These are phyloP conservation scores for Neurospora hispaniola DNA, from an alignment of 495 filamentous ascomycete genomes.

Conservation along the genomic window DNA sequence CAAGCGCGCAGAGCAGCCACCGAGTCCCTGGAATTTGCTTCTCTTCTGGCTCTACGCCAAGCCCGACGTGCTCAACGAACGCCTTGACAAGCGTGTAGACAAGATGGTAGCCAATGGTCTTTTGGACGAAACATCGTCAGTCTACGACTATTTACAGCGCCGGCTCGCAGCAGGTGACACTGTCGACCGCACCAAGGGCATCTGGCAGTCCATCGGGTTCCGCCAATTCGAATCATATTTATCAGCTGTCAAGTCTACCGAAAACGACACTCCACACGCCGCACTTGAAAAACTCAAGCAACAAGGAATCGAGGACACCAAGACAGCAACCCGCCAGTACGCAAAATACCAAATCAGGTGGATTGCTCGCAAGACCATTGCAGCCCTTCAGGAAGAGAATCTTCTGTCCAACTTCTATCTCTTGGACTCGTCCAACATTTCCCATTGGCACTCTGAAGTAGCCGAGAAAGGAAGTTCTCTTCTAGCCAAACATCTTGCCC, in stretches of 20 bases:
- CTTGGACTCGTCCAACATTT: conserved; percentile 59
- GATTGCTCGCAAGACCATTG: conserved; percentile 73
- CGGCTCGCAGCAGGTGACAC: conserved; percentile 36
- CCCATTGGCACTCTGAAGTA: conserved; percentile 48
- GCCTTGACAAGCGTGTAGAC: conserved; percentile 68
- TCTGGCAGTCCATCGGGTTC: conserved; percentile 94
- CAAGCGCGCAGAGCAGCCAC: conserved; percentile 6
- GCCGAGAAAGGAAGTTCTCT: conserved; percentile 51
- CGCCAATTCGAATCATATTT: conserved; percentile 77
- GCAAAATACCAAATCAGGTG: conserved; percentile 73
- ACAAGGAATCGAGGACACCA: conserved; percentile 42
- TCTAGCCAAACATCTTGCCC: conserved; percentile 47
- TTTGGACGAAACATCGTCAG: conserved; percentile 48
- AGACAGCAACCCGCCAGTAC: conserved; percentile 77
- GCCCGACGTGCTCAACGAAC: conserved; percentile 48
- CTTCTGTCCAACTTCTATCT: conserved; percentile 52
- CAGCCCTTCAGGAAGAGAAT: conserved; percentile 44
- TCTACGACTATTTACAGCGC: conserved; percentile 44
- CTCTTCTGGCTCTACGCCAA: conserved; percentile 84
- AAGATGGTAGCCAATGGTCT: conserved; percentile 73
- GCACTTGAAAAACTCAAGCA: conserved; percentile 29
- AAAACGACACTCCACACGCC: conserved; percentile 5
- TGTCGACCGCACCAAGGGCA: conserved; percentile 66
- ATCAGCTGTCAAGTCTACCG: conserved; percentile 32
- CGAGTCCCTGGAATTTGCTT: conserved; percentile 50